phyloP scores from a whole-genome alignment of 257 asterid genomes.

The Mentha longifolia region DNA sequence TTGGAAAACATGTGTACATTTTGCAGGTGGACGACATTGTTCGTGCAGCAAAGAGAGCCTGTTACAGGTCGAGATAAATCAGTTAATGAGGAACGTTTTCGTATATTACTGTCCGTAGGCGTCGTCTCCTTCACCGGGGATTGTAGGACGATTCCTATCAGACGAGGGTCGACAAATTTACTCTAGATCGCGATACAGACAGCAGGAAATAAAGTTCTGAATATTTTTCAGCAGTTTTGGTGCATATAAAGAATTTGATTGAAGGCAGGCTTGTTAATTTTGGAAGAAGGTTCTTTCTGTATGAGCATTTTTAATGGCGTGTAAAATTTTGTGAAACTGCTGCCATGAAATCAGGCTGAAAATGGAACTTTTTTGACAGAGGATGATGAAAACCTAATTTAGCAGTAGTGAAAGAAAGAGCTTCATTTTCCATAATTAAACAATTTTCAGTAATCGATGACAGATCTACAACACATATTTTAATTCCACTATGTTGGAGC shows the following conservation, averaged over 20 bases:
- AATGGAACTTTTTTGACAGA: no score
- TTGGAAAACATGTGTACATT: neutral
- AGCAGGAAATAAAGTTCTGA: slow-evolving; percentile 39
- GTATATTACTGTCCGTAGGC: slow-evolving; percentile 21
- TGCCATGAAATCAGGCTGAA: neutral
- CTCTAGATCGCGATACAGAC: neutral
- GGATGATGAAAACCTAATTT: no score
- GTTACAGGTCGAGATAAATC: slow-evolving; percentile 48
- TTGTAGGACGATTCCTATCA: slow-evolving; percentile 22
- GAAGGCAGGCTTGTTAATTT: slow-evolving; percentile 5
- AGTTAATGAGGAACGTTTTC: slow-evolving; percentile 15
- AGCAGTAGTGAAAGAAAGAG: no score
- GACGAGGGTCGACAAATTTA: slow-evolving; percentile 26
- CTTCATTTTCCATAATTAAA: no score
- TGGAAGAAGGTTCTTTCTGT: neutral
- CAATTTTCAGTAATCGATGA: no score
- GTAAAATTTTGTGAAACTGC: neutral
- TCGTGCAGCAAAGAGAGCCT: slow-evolving; percentile 60
- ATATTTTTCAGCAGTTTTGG: slow-evolving; percentile 5
- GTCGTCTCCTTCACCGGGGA: neutral
- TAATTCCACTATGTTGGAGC: no score
- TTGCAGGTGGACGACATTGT: slow-evolving; percentile 56
- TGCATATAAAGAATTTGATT: slow-evolving; percentile 22
- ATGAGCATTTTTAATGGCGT: no score
- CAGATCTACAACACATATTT: no score